Conservation (phyloP, 345 rosid genomes). For the Eucalyptus pauciflora region DNA sequence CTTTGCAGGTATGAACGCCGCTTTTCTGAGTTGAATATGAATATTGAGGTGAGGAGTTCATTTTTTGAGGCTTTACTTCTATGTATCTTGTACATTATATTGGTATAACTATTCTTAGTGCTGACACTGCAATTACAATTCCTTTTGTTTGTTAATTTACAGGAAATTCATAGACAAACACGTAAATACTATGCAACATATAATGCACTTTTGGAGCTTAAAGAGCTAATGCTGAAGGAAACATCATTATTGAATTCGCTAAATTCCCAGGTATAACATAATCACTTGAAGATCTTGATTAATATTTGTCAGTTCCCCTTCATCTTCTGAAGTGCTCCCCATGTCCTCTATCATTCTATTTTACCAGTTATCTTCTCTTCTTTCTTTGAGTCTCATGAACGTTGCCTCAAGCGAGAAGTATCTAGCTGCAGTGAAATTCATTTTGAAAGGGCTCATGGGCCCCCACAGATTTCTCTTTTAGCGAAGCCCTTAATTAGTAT, state of each 20-base stretch:
- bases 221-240: conserved; percentile 85
- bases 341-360: background rate
- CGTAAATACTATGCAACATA: conserved; percentile 71
- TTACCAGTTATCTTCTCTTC: background rate
- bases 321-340: background rate
- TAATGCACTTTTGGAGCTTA: conserved; percentile 74
- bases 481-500: background rate
- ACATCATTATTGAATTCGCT: conserved; percentile 69
- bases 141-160: conserved; percentile 3
- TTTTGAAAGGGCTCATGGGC: background rate
- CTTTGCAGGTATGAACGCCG: conserved; percentile 64
- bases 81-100: background rate
- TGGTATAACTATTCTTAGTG: background rate
- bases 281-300: background rate
- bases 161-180: conserved; percentile 77
- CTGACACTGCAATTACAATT: background rate
- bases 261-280: conserved; percentile 49
- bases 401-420: background rate
- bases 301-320: background rate
- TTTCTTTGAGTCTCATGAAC: background rate
- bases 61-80: background rate
- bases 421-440: background rate
- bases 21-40: conserved; percentile 59
- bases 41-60: conserved; percentile 49
- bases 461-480: background rate